A percentile compares a stretch with the other conserved stretches of the same genome.
Conservation (phyloP, 179 eudicot species). For the Amaranthus tricolor region DNA sequence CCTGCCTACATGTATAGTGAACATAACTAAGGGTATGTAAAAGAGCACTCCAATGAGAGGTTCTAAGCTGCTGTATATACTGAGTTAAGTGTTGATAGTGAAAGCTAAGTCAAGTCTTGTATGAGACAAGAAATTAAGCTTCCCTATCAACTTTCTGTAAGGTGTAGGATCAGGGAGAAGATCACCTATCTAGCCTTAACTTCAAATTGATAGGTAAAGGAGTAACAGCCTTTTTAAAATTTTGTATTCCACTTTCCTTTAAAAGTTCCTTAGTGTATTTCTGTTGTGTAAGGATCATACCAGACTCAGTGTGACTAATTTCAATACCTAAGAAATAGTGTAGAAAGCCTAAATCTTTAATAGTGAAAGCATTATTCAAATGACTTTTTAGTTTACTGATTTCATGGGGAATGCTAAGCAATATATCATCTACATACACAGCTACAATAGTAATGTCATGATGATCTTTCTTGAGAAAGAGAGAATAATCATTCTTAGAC, state of each 20-base stretch:
- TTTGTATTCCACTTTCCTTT: neutral
- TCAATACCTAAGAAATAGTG: too few relatives aligned
- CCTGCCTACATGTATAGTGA: neutral
- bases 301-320: too few relatives aligned
- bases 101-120: neutral
- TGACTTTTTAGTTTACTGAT: neutral
- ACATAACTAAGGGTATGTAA: neutral
- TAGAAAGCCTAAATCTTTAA: neutral
- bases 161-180: neutral
- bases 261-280: neutral
- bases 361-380: neutral
- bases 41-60: neutral
- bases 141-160: neutral
- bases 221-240: neutral
- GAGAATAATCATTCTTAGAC: neutral
- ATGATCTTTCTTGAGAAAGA: neutral
- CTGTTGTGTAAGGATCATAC: too few relatives aligned
- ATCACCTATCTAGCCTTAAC: neutral
- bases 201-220: neutral
- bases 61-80: neutral
- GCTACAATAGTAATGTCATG: neutral
- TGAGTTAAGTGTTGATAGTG: neutral
- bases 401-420: neutral
- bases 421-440: neutral
- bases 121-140: neutral